A percentile compares a stretch with the other conserved stretches of the same genome.
These are phyloP conservation scores for Arthonia radiata DNA, from an alignment of 495 filamentous ascomycete genomes.

Conservation along the genomic window DNA sequence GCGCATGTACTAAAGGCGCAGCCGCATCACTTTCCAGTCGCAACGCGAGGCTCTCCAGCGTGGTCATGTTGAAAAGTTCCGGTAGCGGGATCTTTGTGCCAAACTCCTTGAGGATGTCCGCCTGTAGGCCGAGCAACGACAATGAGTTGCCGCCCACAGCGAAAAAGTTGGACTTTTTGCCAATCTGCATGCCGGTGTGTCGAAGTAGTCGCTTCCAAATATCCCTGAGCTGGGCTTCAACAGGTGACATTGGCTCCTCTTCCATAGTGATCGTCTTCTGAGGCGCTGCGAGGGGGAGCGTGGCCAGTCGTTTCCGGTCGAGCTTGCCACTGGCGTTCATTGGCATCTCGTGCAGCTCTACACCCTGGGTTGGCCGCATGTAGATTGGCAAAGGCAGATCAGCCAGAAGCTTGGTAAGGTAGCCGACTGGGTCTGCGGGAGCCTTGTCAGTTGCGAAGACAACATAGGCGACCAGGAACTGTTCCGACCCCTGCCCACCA, in stretches of 20 bases:
- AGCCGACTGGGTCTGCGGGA: no score
- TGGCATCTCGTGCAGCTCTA: slow-evolving; percentile 18
- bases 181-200: no score
- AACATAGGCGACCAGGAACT: slow-evolving; percentile 17
- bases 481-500: slow-evolving; percentile 2
- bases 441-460: no score
- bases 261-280: no score
- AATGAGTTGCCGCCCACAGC: slow-evolving; percentile 19
- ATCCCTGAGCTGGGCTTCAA: no score
- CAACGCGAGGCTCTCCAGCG: slow-evolving; percentile 10
- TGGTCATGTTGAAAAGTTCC: slow-evolving; percentile 10
- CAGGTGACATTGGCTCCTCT: no score
- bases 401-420: neutral
- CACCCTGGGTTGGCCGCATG: slow-evolving; percentile 18
- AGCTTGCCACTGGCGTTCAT: slow-evolving; percentile 18
- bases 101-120: slow-evolving; percentile 1
- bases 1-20: no score
- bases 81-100: slow-evolving; percentile 3
- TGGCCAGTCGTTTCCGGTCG: slow-evolving; percentile 8
- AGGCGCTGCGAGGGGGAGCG: slow-evolving; percentile 1
- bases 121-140: slow-evolving; percentile 12
- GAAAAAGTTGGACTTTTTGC: no score
- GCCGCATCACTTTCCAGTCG: slow-evolving; percentile 3
- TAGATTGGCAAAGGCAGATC: slow-evolving; percentile 19
- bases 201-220: no score